Evolutionary conservation across 2,329 filamentous ascomycete genomes (phyloP), one percentile per base, ranked within the genome.

Genomic region (Dactylella cylindrospora): DNA sequence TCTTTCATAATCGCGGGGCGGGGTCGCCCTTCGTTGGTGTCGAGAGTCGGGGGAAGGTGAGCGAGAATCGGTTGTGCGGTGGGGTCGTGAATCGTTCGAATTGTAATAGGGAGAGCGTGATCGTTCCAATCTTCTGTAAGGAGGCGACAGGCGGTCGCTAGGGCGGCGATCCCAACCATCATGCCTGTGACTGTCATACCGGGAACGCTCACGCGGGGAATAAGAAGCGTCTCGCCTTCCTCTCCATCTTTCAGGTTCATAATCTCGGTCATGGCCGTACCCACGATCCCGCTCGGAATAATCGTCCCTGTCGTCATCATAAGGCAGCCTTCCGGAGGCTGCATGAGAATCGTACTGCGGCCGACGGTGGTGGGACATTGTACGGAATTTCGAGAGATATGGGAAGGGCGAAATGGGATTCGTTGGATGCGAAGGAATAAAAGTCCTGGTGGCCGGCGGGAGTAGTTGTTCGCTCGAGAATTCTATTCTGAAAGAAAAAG

Each of bases 1-100:
- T 28, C 59, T 51, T n/a, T 65, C 55, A 23, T 47, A 45, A 51
- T 65, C 66, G 41, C 57, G 17, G 12, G 51, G 31, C 5, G 57
- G 43, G 12, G 57, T 33, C 5, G 49, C 26, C 9, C 43, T 35
- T 62, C 57, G 47, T n/a, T 52, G 15, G 32, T 62, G 43, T 44
- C 49, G 47, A 1, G 57, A 45, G 31, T 52, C 51, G 5, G 51
- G 44, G 15, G 59, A 57, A 5, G 26, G 50, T n/a, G 50, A 55
- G n/a, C 49, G 38, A 3, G 59, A 55, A 17, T 39, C 40, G n/a
- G 46, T 13, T 31, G 28, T 64, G 17, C 39, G 59, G 12, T 43
- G 50, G 22, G 50, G 59, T 25, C 50, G 35, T 2, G 46, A 15
- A 20, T 64, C 59, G 33, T 55, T 55, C 4, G 59, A 45, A 5